phyloP scores from a whole-genome alignment of 257 asterid genomes.

The Solanum microdontum region DNA sequence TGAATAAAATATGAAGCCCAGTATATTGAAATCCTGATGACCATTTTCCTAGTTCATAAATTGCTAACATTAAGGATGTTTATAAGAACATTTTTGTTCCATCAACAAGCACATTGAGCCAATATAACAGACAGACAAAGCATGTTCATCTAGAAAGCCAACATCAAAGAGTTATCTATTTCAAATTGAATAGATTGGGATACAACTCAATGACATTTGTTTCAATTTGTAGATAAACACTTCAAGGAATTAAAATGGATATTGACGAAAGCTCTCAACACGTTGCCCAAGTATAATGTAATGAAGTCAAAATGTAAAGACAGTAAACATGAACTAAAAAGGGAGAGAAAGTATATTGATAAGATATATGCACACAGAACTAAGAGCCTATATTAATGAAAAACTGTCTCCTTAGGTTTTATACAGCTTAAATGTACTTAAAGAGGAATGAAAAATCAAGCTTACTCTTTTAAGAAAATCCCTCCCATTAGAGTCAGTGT shows the following conservation, averaged over 20 bases:
- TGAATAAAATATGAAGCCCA: not conserved
- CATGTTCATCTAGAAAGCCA: not conserved
- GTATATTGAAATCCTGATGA: not conserved
- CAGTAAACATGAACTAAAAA: not conserved
- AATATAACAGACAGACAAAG: not conserved
- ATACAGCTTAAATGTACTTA: not conserved
- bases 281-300: not conserved
- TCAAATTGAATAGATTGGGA: not conserved
- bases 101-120: not conserved
- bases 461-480: conserved; percentile 80
- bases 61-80: not conserved
- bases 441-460: not conserved
- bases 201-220: not conserved
- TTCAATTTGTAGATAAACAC: not conserved
- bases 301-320: not conserved
- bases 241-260: not conserved
- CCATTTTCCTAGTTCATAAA: not conserved
- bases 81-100: not conserved
- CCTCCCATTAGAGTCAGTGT: conserved; percentile 85
- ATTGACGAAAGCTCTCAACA: not conserved
- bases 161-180: not conserved
- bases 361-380: not conserved
- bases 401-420: not conserved
- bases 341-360: not conserved
- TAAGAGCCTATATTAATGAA: not conserved